Evolutionary conservation across 1,284 basidiomycete species (phyloP), one percentile per base, ranked within the genome.

Genomic region (Cystobasidiaceae sp.): DNA sequence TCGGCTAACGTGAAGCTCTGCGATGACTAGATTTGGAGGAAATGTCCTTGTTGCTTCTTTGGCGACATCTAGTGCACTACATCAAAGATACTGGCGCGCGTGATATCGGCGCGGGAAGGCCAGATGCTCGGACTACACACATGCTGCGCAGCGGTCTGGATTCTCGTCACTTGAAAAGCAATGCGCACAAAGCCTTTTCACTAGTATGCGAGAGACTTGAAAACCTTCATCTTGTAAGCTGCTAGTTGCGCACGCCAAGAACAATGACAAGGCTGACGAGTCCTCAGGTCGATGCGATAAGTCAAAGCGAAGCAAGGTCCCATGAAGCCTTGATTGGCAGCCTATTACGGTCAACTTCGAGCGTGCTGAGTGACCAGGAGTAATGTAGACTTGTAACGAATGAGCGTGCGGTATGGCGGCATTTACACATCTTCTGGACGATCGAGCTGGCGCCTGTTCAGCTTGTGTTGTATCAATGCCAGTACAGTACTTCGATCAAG

Each of bases 21-120:
- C n/a, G n/a, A n/a, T n/a, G n/a, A n/a, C n/a, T 70, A 87, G 89
- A 85, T 69, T 85, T 86, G 49, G 79, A 87, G 51, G 92, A 96
- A 77, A 88, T 93, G 80, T 77, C 91, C 13, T 79, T 94, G 5
- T 81, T 94, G 8, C 80, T 96, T 25, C 80, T 93, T 4, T 93
- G 90, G 86, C 82, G 91, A 33, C 93, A 96, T 74, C 75, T 93
- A 33, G 81, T 84, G n/a, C 79, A 77, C 70, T 81, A 80, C 73
- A 75, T 78, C 49, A 73, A 74, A 44, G 74, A 77, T 46, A 73
- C 60, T 45, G 28, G 57, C 44, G 21, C 49, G 54, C 52, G 61
- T 48, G 28, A 65, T 30, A 23, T 46, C 57, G 49, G 33, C 51
- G 32, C 67, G 50, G 41, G 49, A 43, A 56, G 51, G 21, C 27